These are phyloP conservation scores for Pseudogymnoascus pannorum DNA, from an alignment of 2,329 filamentous ascomycete species.

Conservation along the genomic window DNA sequence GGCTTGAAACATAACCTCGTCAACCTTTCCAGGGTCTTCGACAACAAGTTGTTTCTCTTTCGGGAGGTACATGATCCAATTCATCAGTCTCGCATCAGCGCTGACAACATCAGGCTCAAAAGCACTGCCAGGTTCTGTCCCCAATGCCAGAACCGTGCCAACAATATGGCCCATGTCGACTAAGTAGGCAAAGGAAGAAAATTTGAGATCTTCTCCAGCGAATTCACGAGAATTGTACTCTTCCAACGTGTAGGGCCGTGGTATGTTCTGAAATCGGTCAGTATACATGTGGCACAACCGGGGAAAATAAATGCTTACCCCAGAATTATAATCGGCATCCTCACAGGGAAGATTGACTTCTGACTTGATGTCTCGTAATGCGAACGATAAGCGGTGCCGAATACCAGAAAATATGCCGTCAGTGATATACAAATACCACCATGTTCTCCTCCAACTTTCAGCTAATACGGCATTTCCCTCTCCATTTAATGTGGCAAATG, in stretches of 20 bases:
- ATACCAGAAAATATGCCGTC: conserved; percentile 21
- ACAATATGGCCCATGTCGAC: conserved; percentile 33
- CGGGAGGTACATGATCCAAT: conserved; percentile 34
- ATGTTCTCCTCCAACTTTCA: conserved; percentile 37
- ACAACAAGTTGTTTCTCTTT: conserved; percentile 34
- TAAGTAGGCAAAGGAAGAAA: conserved; percentile 34
- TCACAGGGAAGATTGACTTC: conserved; percentile 35
- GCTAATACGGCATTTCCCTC: conserved; percentile 31
- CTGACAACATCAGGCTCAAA: conserved; percentile 25
- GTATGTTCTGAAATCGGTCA: conserved; percentile 28
- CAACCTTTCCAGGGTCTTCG: conserved; percentile 31
- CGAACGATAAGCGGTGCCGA: conserved; percentile 20
- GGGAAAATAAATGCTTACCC: conserved; percentile 27
- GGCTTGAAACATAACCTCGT: conserved; percentile 34
- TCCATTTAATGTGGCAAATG: conserved; percentile 16
- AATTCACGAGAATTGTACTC: conserved; percentile 33
- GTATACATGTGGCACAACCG: not conserved
- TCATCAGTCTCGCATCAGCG: conserved; percentile 33
- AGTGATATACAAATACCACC: conserved; percentile 33
- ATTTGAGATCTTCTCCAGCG: conserved; percentile 29
- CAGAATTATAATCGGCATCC: conserved; percentile 35
- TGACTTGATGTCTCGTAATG: conserved; percentile 25
- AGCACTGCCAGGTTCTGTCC: conserved; percentile 21
- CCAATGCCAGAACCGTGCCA: conserved; percentile 28
- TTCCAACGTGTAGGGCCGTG: conserved; percentile 27